Base-by-base conservation (phyloP, 345 rosid species). In the Pugionium dolabratum region DNA sequence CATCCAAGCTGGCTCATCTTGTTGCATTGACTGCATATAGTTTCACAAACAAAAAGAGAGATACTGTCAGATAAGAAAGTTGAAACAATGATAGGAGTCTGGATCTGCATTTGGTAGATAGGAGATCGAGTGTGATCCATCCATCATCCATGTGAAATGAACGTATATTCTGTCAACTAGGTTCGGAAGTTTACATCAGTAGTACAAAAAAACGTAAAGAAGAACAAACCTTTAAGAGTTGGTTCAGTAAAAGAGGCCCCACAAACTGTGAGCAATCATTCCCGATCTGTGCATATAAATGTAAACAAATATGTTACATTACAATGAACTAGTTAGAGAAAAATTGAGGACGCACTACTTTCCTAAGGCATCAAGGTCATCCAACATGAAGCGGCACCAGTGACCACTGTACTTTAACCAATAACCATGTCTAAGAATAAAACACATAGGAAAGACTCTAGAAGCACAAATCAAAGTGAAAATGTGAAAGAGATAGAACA, bases 201-300 rank as follows among this genome's bases (percentile, higher is more conserved):
- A 42, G 10, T 72, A 42, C 50, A 25, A 28, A 28, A n/a, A 44
- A 18, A 2, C 2, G 3, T 1, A 30, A 58, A 7, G 65, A 50
- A 35, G 33, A 72, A 76, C 80, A 73, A 52, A 94, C 99, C 99
- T 88, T 81, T 60, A 94, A 78, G 67, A 94, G 91, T 64, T 77
- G 82, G 80, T 88, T 90, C 76, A 94, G 62, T 56, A 94, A 41
- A 29, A 94, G 91, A 8, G 99, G 99, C 65, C 99, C 99, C 54
- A 88, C 91, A 77, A 94, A 94, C 26, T 94, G 99, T 42, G 99
- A 88, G 70, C 82, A 72, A 71, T 94, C 99, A 75, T 94, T 94
- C 71, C 77, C 77, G 3, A 74, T 74, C 77, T 74, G 73, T 40
- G 18, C 32, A 71, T 32, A 26, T 2, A 37, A 31, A 46, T 3